Conservation (phyloP, 2,329 filamentous ascomycete genomes). For the Alternaria ventricosa region DNA sequence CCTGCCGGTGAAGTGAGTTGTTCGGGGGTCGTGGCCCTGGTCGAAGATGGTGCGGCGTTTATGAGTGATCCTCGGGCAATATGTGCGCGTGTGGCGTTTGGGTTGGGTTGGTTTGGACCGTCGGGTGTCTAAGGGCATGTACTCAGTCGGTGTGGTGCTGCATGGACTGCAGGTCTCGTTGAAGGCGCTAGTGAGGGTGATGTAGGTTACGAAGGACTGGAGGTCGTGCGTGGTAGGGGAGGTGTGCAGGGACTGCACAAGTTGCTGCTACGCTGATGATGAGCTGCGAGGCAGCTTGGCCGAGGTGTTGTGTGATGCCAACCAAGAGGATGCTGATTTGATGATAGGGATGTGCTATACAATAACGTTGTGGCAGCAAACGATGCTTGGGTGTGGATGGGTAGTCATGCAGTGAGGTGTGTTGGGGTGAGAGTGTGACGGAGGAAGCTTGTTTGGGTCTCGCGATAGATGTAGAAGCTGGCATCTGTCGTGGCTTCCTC, state of each 20-base stretch:
- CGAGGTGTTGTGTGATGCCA: background rate
- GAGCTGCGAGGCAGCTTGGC: background rate
- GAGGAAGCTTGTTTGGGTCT: background rate
- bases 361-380: background rate
- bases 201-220: background rate
- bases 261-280: background rate
- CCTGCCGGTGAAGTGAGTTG: background rate
- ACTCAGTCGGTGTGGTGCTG: background rate
- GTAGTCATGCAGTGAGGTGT: background rate
- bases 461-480: background rate
- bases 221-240: background rate
- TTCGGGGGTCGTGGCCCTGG: background rate
- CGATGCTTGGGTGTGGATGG: background rate
- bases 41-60: slow-evolving; percentile 1
- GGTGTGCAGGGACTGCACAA: background rate
- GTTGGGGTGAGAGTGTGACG: background rate
- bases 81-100: background rate
- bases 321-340: background rate
- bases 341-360: background rate
- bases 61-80: background rate
- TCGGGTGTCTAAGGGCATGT: background rate
- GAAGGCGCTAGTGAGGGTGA: background rate
- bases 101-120: background rate
- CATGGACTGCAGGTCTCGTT: background rate
- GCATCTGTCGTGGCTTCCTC: background rate